Evolutionary conservation across 345 rosid species (phyloP).

Genomic region (Sapria himalayana): DNA sequence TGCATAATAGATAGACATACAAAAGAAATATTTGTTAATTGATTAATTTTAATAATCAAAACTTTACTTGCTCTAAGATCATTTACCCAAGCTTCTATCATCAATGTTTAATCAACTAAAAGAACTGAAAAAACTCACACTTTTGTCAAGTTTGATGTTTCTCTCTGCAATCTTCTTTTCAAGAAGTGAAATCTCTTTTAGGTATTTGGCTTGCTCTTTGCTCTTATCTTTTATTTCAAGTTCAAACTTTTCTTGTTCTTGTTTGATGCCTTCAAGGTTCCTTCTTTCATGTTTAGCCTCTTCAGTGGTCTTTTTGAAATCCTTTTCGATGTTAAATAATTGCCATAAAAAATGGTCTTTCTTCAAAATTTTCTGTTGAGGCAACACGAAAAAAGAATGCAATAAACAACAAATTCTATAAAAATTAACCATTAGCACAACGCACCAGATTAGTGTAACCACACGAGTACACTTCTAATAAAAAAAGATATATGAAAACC

Average conservation of each 20-base stretch:
- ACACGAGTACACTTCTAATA: constrained; percentile 1
- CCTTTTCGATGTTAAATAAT: constrained; percentile 56
- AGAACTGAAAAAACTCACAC: constrained; percentile 25
- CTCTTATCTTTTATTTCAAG: constrained; percentile 38
- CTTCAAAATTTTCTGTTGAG: constrained; percentile 72
- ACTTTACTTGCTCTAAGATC: too few relatives aligned
- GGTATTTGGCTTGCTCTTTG: constrained; percentile 58
- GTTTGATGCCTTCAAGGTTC: constrained; percentile 36
- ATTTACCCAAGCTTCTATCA: too few relatives aligned
- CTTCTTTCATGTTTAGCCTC: constrained; percentile 51
- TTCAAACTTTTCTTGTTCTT: constrained; percentile 45
- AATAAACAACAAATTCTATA: constrained; percentile 1
- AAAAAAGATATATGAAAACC: constrained; percentile 4
- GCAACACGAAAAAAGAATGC: constrained; percentile 1
- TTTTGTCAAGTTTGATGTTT: constrained; percentile 40
- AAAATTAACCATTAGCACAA: background rate
- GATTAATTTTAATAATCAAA: too few relatives aligned
- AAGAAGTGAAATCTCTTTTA: constrained; percentile 52
- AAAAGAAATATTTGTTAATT: too few relatives aligned
- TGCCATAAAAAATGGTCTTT: constrained; percentile 73
- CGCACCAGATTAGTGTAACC: background rate
- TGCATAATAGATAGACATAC: too few relatives aligned
- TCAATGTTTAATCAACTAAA: too few relatives aligned
- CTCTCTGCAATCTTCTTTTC: constrained; percentile 74
- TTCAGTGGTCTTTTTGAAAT: constrained; percentile 30